Percentiles rank a stretch among this genome's conserved stretches.
phyloP scores from a whole-genome alignment of 2,329 filamentous ascomycete genomes.

The Epichloe aotearoae region DNA sequence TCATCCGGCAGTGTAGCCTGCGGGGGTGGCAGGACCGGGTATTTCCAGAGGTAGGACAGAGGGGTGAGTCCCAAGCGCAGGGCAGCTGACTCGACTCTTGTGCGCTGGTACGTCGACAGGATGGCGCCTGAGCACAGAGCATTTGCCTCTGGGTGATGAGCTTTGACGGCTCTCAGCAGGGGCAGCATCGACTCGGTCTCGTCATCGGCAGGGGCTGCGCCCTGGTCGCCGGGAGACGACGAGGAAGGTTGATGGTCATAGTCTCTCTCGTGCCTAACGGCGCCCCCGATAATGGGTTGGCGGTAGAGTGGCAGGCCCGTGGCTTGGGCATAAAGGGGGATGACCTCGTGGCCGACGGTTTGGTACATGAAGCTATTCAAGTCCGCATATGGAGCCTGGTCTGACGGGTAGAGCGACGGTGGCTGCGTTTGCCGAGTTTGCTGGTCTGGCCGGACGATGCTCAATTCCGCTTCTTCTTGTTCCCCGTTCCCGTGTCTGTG shows the following conservation, averaged over 20 bases:
- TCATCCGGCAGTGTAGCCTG: constrained; percentile 23
- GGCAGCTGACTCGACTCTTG: constrained; percentile 85
- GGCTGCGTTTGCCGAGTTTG: background rate
- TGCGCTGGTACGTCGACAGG: constrained; percentile 88
- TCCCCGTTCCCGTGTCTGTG: background rate
- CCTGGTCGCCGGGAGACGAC: background rate
- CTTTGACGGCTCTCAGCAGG: constrained; percentile 54
- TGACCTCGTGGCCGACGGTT: constrained; percentile 78
- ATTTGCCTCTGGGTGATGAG: constrained; percentile 64
- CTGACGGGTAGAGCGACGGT: background rate
- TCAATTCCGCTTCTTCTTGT: background rate
- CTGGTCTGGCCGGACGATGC: constrained; percentile 10
- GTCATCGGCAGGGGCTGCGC: constrained; percentile 33
- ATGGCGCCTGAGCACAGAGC: constrained; percentile 87
- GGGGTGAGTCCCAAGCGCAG: constrained; percentile 70
- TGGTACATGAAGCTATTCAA: constrained; percentile 99
- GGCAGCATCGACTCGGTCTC: constrained; percentile 82
- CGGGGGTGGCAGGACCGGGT: constrained; percentile 53
- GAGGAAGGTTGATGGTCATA: constrained; percentile 35
- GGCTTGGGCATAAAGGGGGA: constrained; percentile 71
- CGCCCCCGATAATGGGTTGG: constrained; percentile 57
- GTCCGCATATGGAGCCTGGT: constrained; percentile 31
- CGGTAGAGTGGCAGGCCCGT: constrained; percentile 77
- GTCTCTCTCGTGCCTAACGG: constrained; percentile 57
- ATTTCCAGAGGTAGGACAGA: constrained; percentile 87